Conservation (phyloP, 164 flowering plant genomes). For the Liriodendron chinense region DNA sequence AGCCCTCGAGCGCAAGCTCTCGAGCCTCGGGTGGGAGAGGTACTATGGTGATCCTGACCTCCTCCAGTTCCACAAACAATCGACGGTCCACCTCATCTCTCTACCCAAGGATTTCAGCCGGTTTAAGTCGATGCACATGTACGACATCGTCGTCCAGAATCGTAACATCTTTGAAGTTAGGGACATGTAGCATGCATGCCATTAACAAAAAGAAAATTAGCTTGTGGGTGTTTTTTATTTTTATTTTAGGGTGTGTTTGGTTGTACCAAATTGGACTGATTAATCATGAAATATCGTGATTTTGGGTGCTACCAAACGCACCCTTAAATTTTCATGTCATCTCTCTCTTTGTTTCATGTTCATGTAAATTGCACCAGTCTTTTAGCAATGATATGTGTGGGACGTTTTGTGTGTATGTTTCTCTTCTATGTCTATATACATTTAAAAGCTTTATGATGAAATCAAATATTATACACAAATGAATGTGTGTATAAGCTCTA, state of each 20-base stretch:
- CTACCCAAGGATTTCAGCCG: slow-evolving; percentile 76
- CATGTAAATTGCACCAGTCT: neutral
- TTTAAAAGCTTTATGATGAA: no score
- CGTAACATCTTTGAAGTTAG: slow-evolving; percentile 70
- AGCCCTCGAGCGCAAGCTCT: slow-evolving; percentile 47
- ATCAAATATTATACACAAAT: no score
- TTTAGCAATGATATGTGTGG: neutral
- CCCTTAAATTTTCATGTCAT: neutral
- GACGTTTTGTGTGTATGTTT: neutral
- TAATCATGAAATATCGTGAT: no score
- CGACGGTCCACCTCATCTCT: slow-evolving; percentile 76
- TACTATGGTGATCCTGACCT: slow-evolving; percentile 79
- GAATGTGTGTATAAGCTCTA: neutral
- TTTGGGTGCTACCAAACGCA: no score
- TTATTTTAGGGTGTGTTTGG: neutral
- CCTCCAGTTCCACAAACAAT: slow-evolving; percentile 75
- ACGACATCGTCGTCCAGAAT: slow-evolving; percentile 79
- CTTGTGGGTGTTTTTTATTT: neutral
- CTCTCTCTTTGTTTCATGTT: neutral
- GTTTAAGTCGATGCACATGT: slow-evolving; percentile 86
- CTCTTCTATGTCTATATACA: neutral
- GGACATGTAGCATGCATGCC: slow-evolving; percentile 30
- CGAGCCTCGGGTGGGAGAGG: slow-evolving; percentile 77
- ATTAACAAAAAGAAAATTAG: no score
- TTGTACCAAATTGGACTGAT: no score